These are phyloP conservation scores for Mycena haematopus DNA, from an alignment of 768 basidiomycete species.

Conservation along the genomic window DNA sequence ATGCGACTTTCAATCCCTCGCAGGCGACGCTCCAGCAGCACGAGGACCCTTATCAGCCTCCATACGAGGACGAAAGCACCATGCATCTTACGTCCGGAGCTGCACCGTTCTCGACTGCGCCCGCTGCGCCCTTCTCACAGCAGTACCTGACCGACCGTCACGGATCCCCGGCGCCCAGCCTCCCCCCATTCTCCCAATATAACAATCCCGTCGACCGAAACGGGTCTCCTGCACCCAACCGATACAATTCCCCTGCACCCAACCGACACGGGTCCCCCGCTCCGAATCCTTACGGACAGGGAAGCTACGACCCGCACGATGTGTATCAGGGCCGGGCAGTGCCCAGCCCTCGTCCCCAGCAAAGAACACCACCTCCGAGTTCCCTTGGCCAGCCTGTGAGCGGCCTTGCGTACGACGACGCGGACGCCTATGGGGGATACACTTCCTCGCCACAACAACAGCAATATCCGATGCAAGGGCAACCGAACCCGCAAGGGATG, in stretches of 20 bases:
- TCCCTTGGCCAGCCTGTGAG: conserved; percentile 28
- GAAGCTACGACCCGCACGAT: conserved; percentile 56
- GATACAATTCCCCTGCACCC: conserved; percentile 2
- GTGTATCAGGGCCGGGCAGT: conserved; percentile 60
- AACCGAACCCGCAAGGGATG: conserved; percentile 14
- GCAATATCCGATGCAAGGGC: conserved; percentile 2
- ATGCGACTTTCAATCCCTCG: conserved; percentile 66
- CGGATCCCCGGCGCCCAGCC: conserved; percentile 27
- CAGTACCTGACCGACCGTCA: conserved; percentile 7
- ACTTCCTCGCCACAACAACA: conserved; percentile 23
- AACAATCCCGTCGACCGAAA: conserved; percentile 39
- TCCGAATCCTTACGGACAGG: conserved; percentile 26
- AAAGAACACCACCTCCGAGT: conserved; percentile 32
- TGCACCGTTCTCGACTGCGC: conserved; percentile 52
- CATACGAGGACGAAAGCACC: conserved; percentile 73
- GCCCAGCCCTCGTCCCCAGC: conserved; percentile 37
- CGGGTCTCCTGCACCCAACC: conserved; percentile 28
- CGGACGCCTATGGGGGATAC: conserved; percentile 43
- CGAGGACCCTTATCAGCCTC: conserved; percentile 54
- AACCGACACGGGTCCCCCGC: background rate
- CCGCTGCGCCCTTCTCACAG: conserved; percentile 17
- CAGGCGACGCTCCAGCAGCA: conserved; percentile 55
- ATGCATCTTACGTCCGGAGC: conserved; percentile 63
- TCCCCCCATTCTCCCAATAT: conserved; percentile 52
- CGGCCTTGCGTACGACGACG: conserved; percentile 48